Evolutionary conservation across 2,329 filamentous ascomycete species (phyloP), one percentile per base, ranked within the genome.

Genomic region (Diplodia scrobiculata): DNA sequence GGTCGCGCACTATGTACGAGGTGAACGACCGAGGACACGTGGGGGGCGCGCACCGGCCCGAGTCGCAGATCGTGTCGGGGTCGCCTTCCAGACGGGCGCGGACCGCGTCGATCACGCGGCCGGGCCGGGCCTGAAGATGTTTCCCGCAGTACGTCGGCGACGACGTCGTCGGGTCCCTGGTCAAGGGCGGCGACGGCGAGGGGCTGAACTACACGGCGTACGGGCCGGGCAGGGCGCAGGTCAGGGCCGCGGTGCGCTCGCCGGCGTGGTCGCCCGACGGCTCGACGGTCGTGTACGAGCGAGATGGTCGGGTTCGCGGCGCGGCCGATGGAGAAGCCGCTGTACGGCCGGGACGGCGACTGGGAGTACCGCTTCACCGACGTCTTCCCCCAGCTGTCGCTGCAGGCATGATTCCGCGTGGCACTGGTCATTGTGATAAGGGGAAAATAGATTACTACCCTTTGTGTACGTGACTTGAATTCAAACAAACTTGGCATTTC

Each of bases 291-390:
- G 67, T 71, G 13, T 70, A 72, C 50, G 68, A 72, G 48, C 50
- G 68, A 72, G 48, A 70, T 68, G 47, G 67, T 70, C 1, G 67
- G 59, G 17, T 78, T 73, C 71, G 68, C 71, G 3, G 69, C 71
- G 10, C 78, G 78, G 3, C 69, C 75, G 0, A 73, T 76, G 62
- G 75, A 76, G 11, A 77, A 78, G 69, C 50, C 71, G 50, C 72
- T 81, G 5, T 80, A 76, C 68, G 76, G 73, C 68, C 81, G 74
- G 73, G 76, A 80, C 50, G 41, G 50, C 6, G 75, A 79, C 4
- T 81, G 75, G 75, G 79, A 80, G 5, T 80, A 80, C 67, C 75
- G 77, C 21, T 79, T 79, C 72, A 79, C 74, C 52, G 79, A 81
- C 63, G 77, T 81, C 2, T 80, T 81, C 70, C 79, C 79, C 0